Evolutionary conservation across 331 rosid species (phyloP).

Genomic region (Malus hybrid): DNA sequence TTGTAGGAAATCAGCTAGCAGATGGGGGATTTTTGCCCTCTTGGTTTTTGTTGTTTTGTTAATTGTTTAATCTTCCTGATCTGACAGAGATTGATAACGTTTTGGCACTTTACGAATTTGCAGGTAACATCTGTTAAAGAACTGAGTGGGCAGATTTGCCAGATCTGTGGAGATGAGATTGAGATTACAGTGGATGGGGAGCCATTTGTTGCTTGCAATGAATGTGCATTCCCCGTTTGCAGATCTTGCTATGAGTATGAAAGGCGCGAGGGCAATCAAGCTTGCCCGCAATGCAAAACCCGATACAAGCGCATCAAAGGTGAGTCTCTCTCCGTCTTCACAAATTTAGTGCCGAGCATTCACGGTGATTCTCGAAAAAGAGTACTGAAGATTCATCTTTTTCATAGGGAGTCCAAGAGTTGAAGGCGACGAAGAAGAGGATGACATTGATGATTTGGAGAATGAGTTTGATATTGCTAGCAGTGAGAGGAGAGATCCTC

Average conservation of each 20-base stretch:
- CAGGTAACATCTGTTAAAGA: conserved; percentile 49
- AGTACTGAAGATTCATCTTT: background rate
- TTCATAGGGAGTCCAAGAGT: conserved; percentile 67
- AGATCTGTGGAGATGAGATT: conserved; percentile 81
- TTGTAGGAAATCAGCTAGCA: background rate
- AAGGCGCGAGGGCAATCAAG: conserved; percentile 73
- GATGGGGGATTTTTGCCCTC: background rate
- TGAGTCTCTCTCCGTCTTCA: background rate
- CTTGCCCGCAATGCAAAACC: conserved; percentile 85
- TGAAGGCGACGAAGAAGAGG: conserved; percentile 92
- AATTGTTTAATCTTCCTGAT: background rate
- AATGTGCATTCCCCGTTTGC: conserved; percentile 86
- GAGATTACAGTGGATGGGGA: conserved; percentile 57
- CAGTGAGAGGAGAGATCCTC: conserved; percentile 31
- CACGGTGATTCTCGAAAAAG: background rate
- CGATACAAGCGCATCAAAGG: conserved; percentile 75
- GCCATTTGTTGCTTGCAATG: conserved; percentile 80
- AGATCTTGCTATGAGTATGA: conserved; percentile 80
- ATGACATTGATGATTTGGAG: conserved; percentile 54
- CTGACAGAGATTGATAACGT: background rate
- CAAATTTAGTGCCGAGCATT: background rate
- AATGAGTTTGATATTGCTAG: conserved; percentile 53
- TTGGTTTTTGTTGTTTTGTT: background rate
- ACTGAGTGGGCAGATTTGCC: conserved; percentile 49
- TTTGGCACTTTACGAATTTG: background rate